Conservation (phyloP, 441 rosid genomes). For the Populus trichocarpa region DNA sequence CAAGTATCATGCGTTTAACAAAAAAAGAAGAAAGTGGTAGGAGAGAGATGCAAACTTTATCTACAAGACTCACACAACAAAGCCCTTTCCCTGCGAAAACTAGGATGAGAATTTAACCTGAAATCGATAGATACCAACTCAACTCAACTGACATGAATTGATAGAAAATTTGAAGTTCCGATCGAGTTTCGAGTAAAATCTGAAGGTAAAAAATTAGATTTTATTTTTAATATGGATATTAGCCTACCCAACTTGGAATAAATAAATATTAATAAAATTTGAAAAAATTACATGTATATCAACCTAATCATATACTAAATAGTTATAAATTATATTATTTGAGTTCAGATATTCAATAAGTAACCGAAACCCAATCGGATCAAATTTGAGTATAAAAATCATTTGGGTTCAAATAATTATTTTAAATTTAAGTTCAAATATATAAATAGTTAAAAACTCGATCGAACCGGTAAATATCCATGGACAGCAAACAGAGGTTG, state of each 20-base stretch:
- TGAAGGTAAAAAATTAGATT: not conserved
- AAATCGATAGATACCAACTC: not conserved
- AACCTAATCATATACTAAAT: not conserved
- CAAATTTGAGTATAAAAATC: no score
- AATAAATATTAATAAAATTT: no score
- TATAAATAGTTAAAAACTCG: no score
- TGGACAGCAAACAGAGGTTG: not conserved
- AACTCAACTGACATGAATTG: not conserved
- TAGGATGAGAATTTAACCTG: not conserved
- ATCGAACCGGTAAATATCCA: no score
- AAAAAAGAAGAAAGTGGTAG: not conserved
- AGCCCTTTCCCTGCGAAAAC: not conserved
- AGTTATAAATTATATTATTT: not conserved
- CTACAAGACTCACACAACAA: not conserved
- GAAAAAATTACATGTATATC: not conserved
- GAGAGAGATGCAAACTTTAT: not conserved
- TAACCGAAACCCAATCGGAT: not conserved
- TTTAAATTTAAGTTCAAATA: no score
- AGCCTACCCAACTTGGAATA: not conserved
- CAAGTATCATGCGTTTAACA: not conserved
- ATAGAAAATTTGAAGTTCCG: not conserved
- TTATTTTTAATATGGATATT: no score
- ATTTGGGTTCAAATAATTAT: no score
- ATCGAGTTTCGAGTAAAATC: no score
- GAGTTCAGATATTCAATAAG: no score